Base-by-base conservation (phyloP, 345 rosid species). In the Brassica cretica region DNA sequence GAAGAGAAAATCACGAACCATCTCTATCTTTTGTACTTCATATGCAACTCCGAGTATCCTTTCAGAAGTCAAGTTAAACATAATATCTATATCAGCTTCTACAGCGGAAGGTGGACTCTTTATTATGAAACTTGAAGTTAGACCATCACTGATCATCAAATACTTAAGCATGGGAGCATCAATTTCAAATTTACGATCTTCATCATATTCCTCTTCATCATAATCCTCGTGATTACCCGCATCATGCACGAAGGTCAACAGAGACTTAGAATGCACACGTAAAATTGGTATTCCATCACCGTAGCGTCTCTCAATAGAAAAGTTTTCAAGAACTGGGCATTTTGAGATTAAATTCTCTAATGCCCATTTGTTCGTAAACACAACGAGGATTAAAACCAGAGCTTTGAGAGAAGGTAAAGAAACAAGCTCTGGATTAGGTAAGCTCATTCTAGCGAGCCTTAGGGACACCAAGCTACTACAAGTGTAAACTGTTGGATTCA, bases 381-480 rank as follows among this genome's bases (percentile, higher is more conserved):
- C 21, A 53, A 53, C 21, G 19, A 7, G 6, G 9, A 16, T 6
- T 6, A 53, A 16, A 53, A 15, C 59, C 6, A 53, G 0, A 15
- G n/a, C 12, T 60, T 41, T 76, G 30, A 76, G 51, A 39, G 0
- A 66, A 27, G 79, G 68, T 19, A 76, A 68, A 15, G 30, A 75
- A 39, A 75, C 62, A 14, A 9, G 21, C 73, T 68, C 15, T 49
- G 68, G 74, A 14, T 5, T 51, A 11, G 65, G 5, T 65, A 66
- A 37, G 66, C 1, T 6, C 5, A 37, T 4, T 1, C 14, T 15
- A 5, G 0, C 0, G n/a, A 75, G 78, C 61, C 32, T 59, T 11
- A 76, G 33, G n/a, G 11, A 14, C 2, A 21, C 80, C 63, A 76
- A 70, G 21, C 49, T 76, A 25, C 71, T 62, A 69, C 80, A 70